Evolutionary conservation across 257 asterid species (phyloP), one percentile per base, ranked within the genome.

Genomic region (Scutellaria galericulata): DNA sequence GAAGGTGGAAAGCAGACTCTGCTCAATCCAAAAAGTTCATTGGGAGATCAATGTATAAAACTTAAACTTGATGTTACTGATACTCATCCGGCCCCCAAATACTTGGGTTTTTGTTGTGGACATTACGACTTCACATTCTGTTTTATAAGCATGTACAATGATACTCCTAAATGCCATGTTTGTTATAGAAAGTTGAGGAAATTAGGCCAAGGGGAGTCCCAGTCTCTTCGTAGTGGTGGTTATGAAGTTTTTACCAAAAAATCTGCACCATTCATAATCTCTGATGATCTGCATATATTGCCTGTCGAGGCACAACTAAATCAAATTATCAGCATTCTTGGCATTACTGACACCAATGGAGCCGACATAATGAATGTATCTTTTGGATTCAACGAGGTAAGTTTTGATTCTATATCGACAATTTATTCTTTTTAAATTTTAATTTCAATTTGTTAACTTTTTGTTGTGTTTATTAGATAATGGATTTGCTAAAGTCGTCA

Each of bases 401-500:
- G 35, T 31, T 24, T 24, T 24, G 27, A 27, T 14, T 67, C 50
- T 8, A 22, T 6, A 12, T 3, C 22, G 3, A 6, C 42, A 20
- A 4, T 7, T 54, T 9, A 20, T 18, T 8, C 39, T 9, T 3
- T 7, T 14, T 51, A 7, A 22, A 7, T 47, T 5, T 31, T 0
- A 5, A 5, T 2, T 8, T 47, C 27, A 13, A 2, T 9, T 0
- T 3, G 7, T 7, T 3, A 20, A 1, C 5, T 18, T 18, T 18
- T 18, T 18, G 0, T 18, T 18, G 18, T 18, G 18, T 18, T 18
- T 18, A 11, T 35, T 44, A 77, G 77, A 47, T 71, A 9, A 64
- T 71, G 59, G 50, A 15, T 47, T 18, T 77, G 66, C 44, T 77
- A 9, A 64, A 63, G 63, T 41, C 55, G 39, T 70, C 73, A 2